These are phyloP conservation scores for Talaromyces sp. DNA, from an alignment of 2,329 filamentous ascomycete genomes.

Conservation along the genomic window DNA sequence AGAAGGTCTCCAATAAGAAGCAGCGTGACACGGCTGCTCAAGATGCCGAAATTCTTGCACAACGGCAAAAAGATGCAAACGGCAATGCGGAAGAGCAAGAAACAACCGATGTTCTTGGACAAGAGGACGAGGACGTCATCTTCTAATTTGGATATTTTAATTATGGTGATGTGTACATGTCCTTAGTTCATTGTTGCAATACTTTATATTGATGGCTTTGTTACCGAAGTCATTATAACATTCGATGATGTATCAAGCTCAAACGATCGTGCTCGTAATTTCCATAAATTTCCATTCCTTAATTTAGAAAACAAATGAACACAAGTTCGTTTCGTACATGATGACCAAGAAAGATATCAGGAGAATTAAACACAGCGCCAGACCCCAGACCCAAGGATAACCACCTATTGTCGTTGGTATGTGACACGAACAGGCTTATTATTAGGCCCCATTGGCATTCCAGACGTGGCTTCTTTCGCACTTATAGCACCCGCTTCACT, in stretches of 20 bases:
- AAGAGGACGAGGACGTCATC: constrained; percentile 76
- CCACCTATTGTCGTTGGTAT: constrained; percentile 76
- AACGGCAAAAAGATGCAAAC: constrained; percentile 49
- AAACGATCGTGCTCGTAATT: neutral
- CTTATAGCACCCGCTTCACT: constrained; percentile 81
- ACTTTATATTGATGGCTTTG: neutral
- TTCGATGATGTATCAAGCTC: neutral
- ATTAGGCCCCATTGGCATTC: constrained; percentile 70
- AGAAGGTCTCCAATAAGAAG: constrained; percentile 88
- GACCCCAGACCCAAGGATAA: neutral
- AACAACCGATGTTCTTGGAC: constrained; percentile 62
- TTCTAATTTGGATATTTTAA: constrained; percentile 50
- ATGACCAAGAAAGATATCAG: neutral
- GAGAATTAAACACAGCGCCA: neutral
- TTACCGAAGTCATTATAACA: neutral
- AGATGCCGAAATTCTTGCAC: constrained; percentile 71
- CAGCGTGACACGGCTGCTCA: constrained; percentile 67
- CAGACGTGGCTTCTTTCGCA: constrained; percentile 88
- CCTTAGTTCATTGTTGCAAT: neutral
- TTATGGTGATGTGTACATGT: constrained; percentile 1
- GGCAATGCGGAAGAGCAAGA: constrained; percentile 31
- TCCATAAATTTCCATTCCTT: neutral
- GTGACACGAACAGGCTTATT: constrained; percentile 86
- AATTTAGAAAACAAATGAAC: neutral
- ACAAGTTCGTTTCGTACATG: neutral